phyloP scores from a whole-genome alignment of 257 asterid genomes.

The Solanum virginianum region DNA sequence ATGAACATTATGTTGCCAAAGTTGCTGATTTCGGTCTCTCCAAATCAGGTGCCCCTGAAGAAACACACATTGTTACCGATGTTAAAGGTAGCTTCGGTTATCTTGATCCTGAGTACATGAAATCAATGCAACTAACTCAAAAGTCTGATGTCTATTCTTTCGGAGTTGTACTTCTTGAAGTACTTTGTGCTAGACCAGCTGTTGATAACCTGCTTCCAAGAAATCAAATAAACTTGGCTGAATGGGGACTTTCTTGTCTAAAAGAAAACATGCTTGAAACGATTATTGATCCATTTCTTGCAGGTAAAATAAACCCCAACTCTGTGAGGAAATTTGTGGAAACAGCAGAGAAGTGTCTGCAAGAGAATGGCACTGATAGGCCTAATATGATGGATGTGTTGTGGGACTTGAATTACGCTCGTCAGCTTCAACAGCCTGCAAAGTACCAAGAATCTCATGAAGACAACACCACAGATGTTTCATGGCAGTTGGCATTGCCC shows the following conservation, averaged over 20 bases:
- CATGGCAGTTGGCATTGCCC: constrained; percentile 19
- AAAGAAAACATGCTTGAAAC: constrained; percentile 24
- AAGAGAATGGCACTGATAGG: constrained; percentile 32
- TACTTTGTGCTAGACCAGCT: constrained; percentile 44
- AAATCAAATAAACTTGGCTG: constrained; percentile 42
- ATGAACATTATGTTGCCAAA: constrained; percentile 44
- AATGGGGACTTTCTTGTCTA: constrained; percentile 39
- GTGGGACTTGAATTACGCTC: constrained; percentile 55
- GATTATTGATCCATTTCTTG: constrained; percentile 40
- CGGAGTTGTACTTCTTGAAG: constrained; percentile 63
- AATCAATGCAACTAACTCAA: constrained; percentile 20
- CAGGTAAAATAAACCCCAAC: constrained; percentile 24
- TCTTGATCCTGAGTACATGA: constrained; percentile 45
- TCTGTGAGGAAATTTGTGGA: constrained; percentile 44
- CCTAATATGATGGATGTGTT: constrained; percentile 49
- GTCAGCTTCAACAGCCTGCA: constrained; percentile 27
- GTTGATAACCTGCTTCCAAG: constrained; percentile 15
- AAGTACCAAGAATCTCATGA: constrained; percentile 13
- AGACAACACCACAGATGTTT: constrained; percentile 26
- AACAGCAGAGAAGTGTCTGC: constrained; percentile 35
- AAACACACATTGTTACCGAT: constrained; percentile 31
- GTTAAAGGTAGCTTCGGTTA: constrained; percentile 62
- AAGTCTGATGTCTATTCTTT: constrained; percentile 60
- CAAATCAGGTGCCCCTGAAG: constrained; percentile 18
- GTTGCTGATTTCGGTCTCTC: constrained; percentile 65